Conservation (phyloP, 208 protist species). For the Trypanosoma avium region DNA sequence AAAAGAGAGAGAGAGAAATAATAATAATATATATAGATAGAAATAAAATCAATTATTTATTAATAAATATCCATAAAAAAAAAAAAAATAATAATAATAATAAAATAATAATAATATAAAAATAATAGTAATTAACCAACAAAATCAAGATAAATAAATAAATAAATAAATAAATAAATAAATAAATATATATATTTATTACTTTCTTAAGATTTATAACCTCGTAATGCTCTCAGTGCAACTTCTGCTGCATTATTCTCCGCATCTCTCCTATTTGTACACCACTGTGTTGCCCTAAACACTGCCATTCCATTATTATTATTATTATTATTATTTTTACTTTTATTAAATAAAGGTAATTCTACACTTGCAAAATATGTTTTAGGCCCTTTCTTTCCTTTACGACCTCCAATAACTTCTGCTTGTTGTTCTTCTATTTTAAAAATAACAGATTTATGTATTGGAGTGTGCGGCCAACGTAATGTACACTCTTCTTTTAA, state of each 20-base stretch:
- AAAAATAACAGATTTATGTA: conserved; percentile 63
- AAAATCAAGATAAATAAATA: not conserved
- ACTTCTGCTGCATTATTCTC: conserved; percentile 59
- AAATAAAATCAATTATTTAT: not conserved
- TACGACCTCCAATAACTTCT: conserved; percentile 36
- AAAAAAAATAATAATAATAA: not conserved
- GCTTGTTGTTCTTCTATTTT: conserved; percentile 50
- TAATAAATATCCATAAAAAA: not conserved
- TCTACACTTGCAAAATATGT: conserved; percentile 59
- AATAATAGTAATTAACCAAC: not conserved
- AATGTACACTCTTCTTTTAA: conserved; percentile 55
- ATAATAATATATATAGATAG: not conserved
- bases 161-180: not conserved
- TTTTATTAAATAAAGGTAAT: conserved; percentile 61
- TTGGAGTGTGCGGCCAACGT: conserved; percentile 72
- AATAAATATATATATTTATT: conserved; percentile 1
- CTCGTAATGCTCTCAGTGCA: conserved; percentile 42
- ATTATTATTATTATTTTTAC: too few relatives aligned
- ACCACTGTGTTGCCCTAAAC: conserved; percentile 55
- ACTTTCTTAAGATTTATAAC: conserved; percentile 30
- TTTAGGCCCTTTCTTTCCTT: conserved; percentile 43
- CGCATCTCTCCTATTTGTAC: conserved; percentile 42
- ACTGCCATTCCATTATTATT: conserved; percentile 43
- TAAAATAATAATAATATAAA: not conserved
- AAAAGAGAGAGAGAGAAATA: not conserved